These are phyloP conservation scores for Yamadazyma siamensis DNA, from an alignment of 1,139 yeast genomes.

Conservation along the genomic window DNA sequence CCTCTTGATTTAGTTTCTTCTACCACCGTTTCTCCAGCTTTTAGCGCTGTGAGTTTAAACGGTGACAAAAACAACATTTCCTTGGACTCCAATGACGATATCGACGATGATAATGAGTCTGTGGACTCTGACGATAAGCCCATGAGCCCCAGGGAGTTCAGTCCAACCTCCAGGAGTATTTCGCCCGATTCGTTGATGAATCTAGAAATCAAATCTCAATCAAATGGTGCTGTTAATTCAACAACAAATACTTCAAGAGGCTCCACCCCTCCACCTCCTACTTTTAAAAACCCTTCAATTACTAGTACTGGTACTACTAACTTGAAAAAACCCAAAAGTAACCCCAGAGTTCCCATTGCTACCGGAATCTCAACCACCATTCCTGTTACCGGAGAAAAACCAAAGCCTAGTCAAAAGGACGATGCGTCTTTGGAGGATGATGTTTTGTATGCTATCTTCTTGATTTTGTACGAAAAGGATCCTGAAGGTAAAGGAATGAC, in stretches of 20 bases:
- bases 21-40: slow-evolving; percentile 43
- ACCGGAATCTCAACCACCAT: slow-evolving; percentile 75
- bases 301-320: slow-evolving; percentile 7
- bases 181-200: slow-evolving; percentile 45
- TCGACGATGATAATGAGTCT: slow-evolving; percentile 5
- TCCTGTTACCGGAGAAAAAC: slow-evolving; percentile 80
- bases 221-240: slow-evolving; percentile 17
- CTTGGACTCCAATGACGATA: slow-evolving; percentile 7
- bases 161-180: slow-evolving; percentile 41
- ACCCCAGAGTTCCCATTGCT: slow-evolving; percentile 51
- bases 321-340: slow-evolving; percentile 32
- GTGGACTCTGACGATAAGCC: slow-evolving; percentile 6
- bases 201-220: slow-evolving; percentile 17
- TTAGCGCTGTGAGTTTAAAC: slow-evolving; percentile 40
- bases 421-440: slow-evolving; percentile 69
- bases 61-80: slow-evolving; percentile 8
- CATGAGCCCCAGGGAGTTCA: slow-evolving; percentile 17
- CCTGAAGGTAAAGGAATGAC: slow-evolving; percentile 75
- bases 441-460: slow-evolving; percentile 69
- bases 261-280: slow-evolving; percentile 25
- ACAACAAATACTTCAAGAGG: slow-evolving; percentile 25
- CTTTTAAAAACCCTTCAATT: background rate
- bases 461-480: slow-evolving; percentile 66
- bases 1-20: slow-evolving; percentile 49
- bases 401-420: slow-evolving; percentile 60